These are phyloP conservation scores for Xeromyces bisporus DNA, from an alignment of 495 filamentous ascomycete species.

Conservation along the genomic window DNA sequence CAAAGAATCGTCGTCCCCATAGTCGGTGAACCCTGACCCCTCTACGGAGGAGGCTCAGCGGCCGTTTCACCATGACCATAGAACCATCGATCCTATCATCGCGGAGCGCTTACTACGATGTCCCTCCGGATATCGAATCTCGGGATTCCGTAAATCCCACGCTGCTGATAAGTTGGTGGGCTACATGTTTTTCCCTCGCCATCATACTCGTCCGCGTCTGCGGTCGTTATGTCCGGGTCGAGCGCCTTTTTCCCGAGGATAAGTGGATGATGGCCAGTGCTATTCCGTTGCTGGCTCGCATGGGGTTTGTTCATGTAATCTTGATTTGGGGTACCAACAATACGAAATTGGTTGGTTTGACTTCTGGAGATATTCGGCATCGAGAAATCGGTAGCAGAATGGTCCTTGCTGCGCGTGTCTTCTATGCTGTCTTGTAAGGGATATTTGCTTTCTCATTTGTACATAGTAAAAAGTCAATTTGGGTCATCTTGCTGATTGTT, in stretches of 20 bases:
- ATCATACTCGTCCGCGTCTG: slow-evolving; percentile 62
- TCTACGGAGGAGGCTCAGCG: slow-evolving; percentile 17
- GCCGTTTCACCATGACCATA: slow-evolving; percentile 3
- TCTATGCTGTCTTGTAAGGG: slow-evolving; percentile 41
- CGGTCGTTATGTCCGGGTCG: slow-evolving; percentile 67
- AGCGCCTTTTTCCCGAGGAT: slow-evolving; percentile 73
- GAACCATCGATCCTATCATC: slow-evolving; percentile 8
- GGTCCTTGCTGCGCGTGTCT: slow-evolving; percentile 35
- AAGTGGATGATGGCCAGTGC: slow-evolving; percentile 66
- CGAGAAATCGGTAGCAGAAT: slow-evolving; percentile 34
- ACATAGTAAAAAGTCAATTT: no score
- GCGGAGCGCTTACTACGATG: slow-evolving; percentile 12
- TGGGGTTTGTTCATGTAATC: slow-evolving; percentile 75
- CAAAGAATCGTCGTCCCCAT: no score
- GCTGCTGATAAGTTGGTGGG: slow-evolving; percentile 89
- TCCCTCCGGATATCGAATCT: slow-evolving; percentile 40
- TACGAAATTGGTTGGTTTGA: slow-evolving; percentile 23
- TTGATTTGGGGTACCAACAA: slow-evolving; percentile 85
- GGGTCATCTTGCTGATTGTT: no score
- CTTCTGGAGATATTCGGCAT: slow-evolving; percentile 21
- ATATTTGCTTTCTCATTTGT: not conserved
- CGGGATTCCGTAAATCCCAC: slow-evolving; percentile 49
- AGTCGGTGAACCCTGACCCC: slow-evolving; percentile 4
- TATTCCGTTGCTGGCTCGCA: slow-evolving; percentile 63
- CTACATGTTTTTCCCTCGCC: slow-evolving; percentile 59